Percentiles rank a stretch among this genome's conserved stretches.
Evolutionary conservation across 495 filamentous ascomycete genomes (phyloP).

Genomic region (Hyaloscypha bicolor): DNA sequence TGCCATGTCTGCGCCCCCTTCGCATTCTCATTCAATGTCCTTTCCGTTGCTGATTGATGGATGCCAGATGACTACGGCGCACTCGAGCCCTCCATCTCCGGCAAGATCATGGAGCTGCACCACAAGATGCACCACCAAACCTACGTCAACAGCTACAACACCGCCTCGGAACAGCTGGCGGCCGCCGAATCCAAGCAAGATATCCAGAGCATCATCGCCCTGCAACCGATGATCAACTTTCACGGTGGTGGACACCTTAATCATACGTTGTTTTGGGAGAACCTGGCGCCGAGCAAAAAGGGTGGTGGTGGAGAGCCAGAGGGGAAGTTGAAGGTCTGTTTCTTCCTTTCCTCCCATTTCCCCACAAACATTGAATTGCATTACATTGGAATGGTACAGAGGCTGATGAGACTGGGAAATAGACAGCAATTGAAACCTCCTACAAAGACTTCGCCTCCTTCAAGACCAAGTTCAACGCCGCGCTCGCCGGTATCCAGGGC

Average conservation of each 20-base stretch:
- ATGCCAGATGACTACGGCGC: conserved; percentile 81
- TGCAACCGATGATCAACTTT: conserved; percentile 93
- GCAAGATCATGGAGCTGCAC: conserved; percentile 97
- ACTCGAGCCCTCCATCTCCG: conserved; percentile 92
- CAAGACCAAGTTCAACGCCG: conserved; percentile 75
- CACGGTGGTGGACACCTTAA: conserved; percentile 94
- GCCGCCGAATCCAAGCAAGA: conserved; percentile 60
- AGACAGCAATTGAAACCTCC: conserved; percentile 71
- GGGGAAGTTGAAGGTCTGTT: conserved; percentile 47
- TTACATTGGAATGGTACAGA: neutral
- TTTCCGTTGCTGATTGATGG: conserved; percentile 5
- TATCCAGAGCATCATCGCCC: conserved; percentile 69
- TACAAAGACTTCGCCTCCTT: conserved; percentile 75
- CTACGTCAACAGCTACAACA: conserved; percentile 75
- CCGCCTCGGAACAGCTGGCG: conserved; percentile 59
- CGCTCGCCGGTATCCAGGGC: conserved; percentile 75
- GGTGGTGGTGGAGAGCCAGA: conserved; percentile 81
- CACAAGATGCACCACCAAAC: conserved; percentile 79
- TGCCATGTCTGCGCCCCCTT: conserved; percentile 69
- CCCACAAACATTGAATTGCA: conserved; percentile 1
- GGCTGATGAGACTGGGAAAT: neutral
- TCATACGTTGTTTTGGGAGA: conserved; percentile 93
- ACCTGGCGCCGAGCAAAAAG: conserved; percentile 68
- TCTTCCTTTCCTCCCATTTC: neutral
- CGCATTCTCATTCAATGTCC: neutral